phyloP scores from a whole-genome alignment of 805 yeast species.

The Candida succiphila region DNA sequence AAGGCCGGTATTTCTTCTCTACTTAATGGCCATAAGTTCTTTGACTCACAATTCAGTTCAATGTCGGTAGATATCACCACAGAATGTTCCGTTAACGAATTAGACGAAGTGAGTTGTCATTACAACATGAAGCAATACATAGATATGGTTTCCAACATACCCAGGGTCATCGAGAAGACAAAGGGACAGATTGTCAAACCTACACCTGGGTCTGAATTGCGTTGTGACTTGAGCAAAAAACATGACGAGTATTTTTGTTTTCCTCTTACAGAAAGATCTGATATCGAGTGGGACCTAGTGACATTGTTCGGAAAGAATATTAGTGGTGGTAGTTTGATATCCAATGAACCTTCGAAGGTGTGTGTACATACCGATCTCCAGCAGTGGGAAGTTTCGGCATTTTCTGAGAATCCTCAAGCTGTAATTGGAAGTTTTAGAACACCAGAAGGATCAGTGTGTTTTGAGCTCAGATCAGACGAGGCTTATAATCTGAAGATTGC shows the following conservation, averaged over 20 bases:
- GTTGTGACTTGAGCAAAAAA: constrained; percentile 62
- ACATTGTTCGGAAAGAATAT: constrained; percentile 65
- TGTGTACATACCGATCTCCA: constrained; percentile 30
- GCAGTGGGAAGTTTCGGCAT: constrained; percentile 35
- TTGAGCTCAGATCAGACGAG: constrained; percentile 11
- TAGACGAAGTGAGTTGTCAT: constrained; percentile 27
- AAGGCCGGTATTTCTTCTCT: constrained; percentile 79
- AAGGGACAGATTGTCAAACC: constrained; percentile 77
- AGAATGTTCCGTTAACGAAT: constrained; percentile 25
- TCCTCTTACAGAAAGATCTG: constrained; percentile 49
- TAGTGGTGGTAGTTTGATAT: constrained; percentile 53
- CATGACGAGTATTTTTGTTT: constrained; percentile 63
- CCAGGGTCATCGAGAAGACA: constrained; percentile 52
- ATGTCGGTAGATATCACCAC: constrained; percentile 78
- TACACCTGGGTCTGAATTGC: constrained; percentile 51
- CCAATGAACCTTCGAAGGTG: constrained; percentile 30
- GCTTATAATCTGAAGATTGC: constrained; percentile 28
- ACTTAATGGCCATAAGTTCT: constrained; percentile 82
- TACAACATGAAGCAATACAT: constrained; percentile 56
- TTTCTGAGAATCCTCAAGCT: constrained; percentile 1
- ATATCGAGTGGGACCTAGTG: constrained; percentile 40
- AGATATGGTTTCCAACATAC: constrained; percentile 64
- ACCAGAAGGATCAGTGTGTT: constrained; percentile 11
- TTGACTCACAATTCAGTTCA: constrained; percentile 90
- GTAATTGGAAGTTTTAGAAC: neutral